Base-by-base conservation (phyloP, 768 basidiomycete genomes). In the Tephrocybe sp. region DNA sequence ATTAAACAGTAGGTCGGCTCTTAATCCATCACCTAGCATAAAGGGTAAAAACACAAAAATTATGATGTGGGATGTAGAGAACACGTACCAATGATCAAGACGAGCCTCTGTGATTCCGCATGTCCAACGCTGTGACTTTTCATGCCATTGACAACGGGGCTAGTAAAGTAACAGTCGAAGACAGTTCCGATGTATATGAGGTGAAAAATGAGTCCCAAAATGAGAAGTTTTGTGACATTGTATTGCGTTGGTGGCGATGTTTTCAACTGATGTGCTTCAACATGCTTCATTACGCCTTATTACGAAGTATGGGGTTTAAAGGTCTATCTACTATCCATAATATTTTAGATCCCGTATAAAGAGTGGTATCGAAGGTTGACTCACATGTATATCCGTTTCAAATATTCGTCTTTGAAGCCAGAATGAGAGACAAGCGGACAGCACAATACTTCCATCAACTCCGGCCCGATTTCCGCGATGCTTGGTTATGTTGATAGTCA, bases 81-180 rank as follows among this genome's bases (percentile, higher is more conserved):
- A 25, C 26, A 63, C 76, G 55, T 62, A 86, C 90, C 90, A 24
- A 93, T 82, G 57, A 93, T 86, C 18, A 93, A 77, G 3, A 91
- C 89, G 25, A 93, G 73, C 3, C 91, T 77, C 58, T 88, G 86
- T 9, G 91, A 80, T 51, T 80, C 76, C 28, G 79, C 73, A 4
- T 59, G 55, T 8, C 65, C 66, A 2, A 75, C 62, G 3, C 75
- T 75, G 59, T 80, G 77, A 40, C 75, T 79, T 57, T 72, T 64
- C 87, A 91, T 90, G 44, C 88, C 88, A 72, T 84, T 77, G 20
- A 90, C 88, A 7, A 90, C 88, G 0, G 90, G 87, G 58, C 84
- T 88, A 21, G 82, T 88, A 65, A 94, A 94, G 65, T 93, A 94
- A 67, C 90, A 92, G 68, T 93, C 89, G 68, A 94, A 94, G 14